Percentiles rank a stretch among this genome's conserved stretches.
Conservation (phyloP, 805 yeast genomes). For the Lipomyces oligophaga region DNA sequence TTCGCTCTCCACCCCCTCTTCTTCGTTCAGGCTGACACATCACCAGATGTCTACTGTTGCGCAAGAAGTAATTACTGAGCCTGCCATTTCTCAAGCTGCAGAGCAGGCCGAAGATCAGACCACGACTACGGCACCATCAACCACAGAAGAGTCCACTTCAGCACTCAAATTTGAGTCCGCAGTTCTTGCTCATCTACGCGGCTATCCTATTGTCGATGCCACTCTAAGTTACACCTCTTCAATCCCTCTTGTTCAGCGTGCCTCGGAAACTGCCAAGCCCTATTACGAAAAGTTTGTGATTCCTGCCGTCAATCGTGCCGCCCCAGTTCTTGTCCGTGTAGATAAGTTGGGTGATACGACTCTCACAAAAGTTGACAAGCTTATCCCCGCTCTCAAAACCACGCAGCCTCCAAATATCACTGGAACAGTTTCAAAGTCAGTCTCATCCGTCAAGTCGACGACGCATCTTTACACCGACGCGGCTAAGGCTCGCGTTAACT, state of each 20-base stretch:
- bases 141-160: conserved; percentile 7
- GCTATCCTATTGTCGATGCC: conserved; percentile 25
- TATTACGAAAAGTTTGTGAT: conserved; percentile 30
- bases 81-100: conserved; percentile 4
- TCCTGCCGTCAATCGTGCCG: conserved; percentile 40
- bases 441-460: conserved; percentile 37
- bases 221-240: conserved; percentile 25
- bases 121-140: neutral
- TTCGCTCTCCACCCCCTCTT: no score
- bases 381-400: conserved; percentile 58
- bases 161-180: conserved; percentile 17
- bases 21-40: no score
- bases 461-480: conserved; percentile 37
- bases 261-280: conserved; percentile 24
- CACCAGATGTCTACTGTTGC: no score
- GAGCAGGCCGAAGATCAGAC: conserved; percentile 3
- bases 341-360: conserved; percentile 55
- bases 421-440: conserved; percentile 41
- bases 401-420: conserved; percentile 53
- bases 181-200: conserved; percentile 20
- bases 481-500: conserved; percentile 37
- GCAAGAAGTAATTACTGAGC: no score
- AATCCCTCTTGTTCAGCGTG: conserved; percentile 21
- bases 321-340: conserved; percentile 46
- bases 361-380: conserved; percentile 55